phyloP scores from a whole-genome alignment of 768 basidiomycete species.

The Kwoniella mangroviensis region DNA sequence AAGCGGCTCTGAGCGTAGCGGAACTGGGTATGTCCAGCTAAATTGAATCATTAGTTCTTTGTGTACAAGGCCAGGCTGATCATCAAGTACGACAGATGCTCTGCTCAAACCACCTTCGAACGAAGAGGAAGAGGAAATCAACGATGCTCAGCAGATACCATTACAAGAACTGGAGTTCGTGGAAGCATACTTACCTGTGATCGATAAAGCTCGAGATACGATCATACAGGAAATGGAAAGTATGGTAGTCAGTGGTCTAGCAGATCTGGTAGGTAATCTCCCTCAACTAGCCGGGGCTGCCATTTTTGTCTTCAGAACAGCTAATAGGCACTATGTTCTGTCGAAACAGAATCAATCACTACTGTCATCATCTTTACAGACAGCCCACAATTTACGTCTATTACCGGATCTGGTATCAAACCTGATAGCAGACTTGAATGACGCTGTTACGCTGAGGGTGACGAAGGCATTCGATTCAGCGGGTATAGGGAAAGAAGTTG shows the following conservation, averaged over 20 bases:
- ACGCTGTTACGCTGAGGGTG: slow-evolving; percentile 81
- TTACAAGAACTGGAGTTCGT: slow-evolving; percentile 77
- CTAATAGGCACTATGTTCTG: not conserved
- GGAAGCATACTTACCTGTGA: slow-evolving; percentile 69
- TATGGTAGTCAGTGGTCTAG: slow-evolving; percentile 81
- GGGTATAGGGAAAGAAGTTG: slow-evolving; percentile 81
- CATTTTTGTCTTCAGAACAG: not conserved
- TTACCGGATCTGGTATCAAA: slow-evolving; percentile 80
- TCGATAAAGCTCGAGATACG: slow-evolving; percentile 71
- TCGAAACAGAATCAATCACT: slow-evolving; percentile 77
- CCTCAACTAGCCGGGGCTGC: not conserved
- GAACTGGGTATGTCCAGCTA: slow-evolving; percentile 71
- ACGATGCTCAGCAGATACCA: slow-evolving; percentile 60
- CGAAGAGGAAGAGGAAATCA: slow-evolving; percentile 20
- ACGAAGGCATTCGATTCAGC: slow-evolving; percentile 81
- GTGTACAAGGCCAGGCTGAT: not conserved
- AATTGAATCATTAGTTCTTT: not conserved
- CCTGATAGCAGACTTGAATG: slow-evolving; percentile 76
- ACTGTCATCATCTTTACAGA: slow-evolving; percentile 91
- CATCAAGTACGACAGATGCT: slow-evolving; percentile 4
- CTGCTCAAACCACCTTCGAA: slow-evolving; percentile 19
- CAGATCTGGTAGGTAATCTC: slow-evolving; percentile 67
- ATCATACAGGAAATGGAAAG: slow-evolving; percentile 87
- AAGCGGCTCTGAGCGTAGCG: slow-evolving; percentile 91
- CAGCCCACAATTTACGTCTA: slow-evolving; percentile 86